Evolutionary conservation across 2,329 filamentous ascomycete genomes (phyloP).

Genomic region (Colletotrichum agaves): DNA sequence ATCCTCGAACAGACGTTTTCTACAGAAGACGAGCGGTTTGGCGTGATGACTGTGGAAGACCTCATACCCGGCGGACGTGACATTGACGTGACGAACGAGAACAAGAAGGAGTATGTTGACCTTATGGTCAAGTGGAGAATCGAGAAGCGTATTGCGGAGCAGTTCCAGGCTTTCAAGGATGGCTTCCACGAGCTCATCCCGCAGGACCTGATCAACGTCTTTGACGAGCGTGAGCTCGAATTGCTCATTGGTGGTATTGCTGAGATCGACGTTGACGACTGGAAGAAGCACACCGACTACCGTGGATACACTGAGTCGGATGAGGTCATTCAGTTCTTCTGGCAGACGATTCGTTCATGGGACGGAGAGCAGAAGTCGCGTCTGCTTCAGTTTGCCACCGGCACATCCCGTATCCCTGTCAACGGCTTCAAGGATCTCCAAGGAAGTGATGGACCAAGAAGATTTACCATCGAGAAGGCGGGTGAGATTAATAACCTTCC

Average conservation of each 20-base stretch:
- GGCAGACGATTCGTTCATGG: slow-evolving; percentile 97
- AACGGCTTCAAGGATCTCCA: slow-evolving; percentile 99
- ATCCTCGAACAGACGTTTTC: slow-evolving; percentile 96
- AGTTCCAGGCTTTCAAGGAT: slow-evolving; percentile 97
- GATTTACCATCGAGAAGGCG: slow-evolving; percentile 98
- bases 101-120: slow-evolving; percentile 99
- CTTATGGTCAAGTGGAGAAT: slow-evolving; percentile 99
- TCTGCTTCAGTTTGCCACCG: slow-evolving; percentile 95
- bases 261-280: slow-evolving; percentile 99
- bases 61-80: slow-evolving; percentile 89
- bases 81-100: slow-evolving; percentile 97
- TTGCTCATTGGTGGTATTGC: slow-evolving; percentile 97
- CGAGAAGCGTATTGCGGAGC: slow-evolving; percentile 96
- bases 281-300: slow-evolving; percentile 99
- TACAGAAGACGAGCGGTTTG: slow-evolving; percentile 96
- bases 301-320: slow-evolving; percentile 98
- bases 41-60: slow-evolving; percentile 93
- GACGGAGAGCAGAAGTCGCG: slow-evolving; percentile 98
- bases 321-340: slow-evolving; percentile 98
- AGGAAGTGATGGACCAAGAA: slow-evolving; percentile 91
- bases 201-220: slow-evolving; percentile 95
- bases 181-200: slow-evolving; percentile 99
- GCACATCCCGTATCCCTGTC: slow-evolving; percentile 96
- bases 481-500: slow-evolving; percentile 91
- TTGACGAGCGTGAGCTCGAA: slow-evolving; percentile 97